phyloP scores from a whole-genome alignment of 2,329 filamentous ascomycete species.

The Sphaerostilbella broomeana region DNA sequence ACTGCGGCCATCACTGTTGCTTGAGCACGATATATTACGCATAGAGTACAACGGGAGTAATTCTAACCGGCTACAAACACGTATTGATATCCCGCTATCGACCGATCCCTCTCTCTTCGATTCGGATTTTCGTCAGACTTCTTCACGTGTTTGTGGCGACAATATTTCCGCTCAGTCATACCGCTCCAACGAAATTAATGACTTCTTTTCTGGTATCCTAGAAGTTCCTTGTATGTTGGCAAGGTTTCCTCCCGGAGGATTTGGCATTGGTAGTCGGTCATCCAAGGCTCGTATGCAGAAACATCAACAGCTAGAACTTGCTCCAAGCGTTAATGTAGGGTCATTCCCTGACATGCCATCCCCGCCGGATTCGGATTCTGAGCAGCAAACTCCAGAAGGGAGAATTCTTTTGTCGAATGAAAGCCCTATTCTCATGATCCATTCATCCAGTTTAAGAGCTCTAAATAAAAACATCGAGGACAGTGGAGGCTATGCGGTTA shows the following conservation, averaged over 20 bases:
- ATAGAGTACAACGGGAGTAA: slow-evolving; percentile 44
- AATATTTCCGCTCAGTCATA: slow-evolving; percentile 66
- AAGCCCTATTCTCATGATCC: slow-evolving; percentile 83
- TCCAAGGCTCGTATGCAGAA: slow-evolving; percentile 64
- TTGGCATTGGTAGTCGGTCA: slow-evolving; percentile 55
- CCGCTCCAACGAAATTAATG: slow-evolving; percentile 54
- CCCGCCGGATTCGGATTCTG: slow-evolving; percentile 51
- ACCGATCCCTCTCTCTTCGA: slow-evolving; percentile 55
- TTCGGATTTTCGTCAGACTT: slow-evolving; percentile 31
- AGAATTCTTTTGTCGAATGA: slow-evolving; percentile 84
- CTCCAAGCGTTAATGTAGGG: slow-evolving; percentile 37
- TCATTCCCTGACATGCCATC: slow-evolving; percentile 49
- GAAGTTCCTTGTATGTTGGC: slow-evolving; percentile 77
- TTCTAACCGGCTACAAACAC: slow-evolving; percentile 20
- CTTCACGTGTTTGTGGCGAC: slow-evolving; percentile 78
- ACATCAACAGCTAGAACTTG: slow-evolving; percentile 36
- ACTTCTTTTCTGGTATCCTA: slow-evolving; percentile 71
- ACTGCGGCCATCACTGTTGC: slow-evolving; percentile 67
- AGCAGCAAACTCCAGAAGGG: slow-evolving; percentile 27
- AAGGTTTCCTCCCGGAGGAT: slow-evolving; percentile 66
- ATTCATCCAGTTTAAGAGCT: slow-evolving; percentile 67
- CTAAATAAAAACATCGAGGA: slow-evolving; percentile 67
- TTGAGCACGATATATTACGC: slow-evolving; percentile 57
- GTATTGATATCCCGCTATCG: slow-evolving; percentile 57
- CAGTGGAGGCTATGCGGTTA: slow-evolving; percentile 56